A percentile compares a stretch with the other conserved stretches of the same genome.
phyloP scores from a whole-genome alignment of 441 rosid species.

The Aleurites moluccanus region DNA sequence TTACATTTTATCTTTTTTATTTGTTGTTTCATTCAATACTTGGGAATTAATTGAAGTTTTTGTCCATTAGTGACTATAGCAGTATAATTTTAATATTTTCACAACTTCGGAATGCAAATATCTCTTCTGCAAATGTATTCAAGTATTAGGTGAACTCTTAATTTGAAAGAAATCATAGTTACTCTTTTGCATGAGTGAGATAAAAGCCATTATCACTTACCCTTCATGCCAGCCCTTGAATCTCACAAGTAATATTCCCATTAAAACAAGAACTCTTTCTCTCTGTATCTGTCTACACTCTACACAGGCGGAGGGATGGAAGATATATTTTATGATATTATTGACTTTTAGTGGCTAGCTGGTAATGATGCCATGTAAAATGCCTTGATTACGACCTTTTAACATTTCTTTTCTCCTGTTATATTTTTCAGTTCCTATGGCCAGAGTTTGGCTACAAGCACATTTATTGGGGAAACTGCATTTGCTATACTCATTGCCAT shows the following conservation, averaged over 20 bases:
- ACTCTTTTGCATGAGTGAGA: no score
- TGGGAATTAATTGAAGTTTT: neutral
- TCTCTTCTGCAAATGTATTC: neutral
- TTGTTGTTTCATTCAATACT: neutral
- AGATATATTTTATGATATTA: neutral
- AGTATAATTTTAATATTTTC: neutral
- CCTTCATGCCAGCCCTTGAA: no score
- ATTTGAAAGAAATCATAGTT: no score
- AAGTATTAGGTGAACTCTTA: neutral
- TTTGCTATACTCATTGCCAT: slow-evolving; percentile 81
- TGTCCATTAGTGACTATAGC: neutral
- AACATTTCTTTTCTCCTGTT: slow-evolving; percentile 12
- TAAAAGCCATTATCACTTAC: no score
- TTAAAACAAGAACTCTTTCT: neutral
- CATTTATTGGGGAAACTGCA: slow-evolving; percentile 72
- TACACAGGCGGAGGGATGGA: neutral
- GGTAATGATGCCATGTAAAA: neutral
- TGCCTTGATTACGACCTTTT: slow-evolving; percentile 2
- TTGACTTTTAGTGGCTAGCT: neutral
- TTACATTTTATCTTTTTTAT: neutral
- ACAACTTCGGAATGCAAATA: neutral
- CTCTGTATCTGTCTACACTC: neutral
- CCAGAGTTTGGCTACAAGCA: slow-evolving; percentile 60
- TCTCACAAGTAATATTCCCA: neutral
- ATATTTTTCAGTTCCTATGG: slow-evolving; percentile 67